A percentile compares a stretch with the other conserved stretches of the same genome.
These are phyloP conservation scores for Talaromyces sp. DNA, from an alignment of 2,329 filamentous ascomycete genomes.

Conservation along the genomic window DNA sequence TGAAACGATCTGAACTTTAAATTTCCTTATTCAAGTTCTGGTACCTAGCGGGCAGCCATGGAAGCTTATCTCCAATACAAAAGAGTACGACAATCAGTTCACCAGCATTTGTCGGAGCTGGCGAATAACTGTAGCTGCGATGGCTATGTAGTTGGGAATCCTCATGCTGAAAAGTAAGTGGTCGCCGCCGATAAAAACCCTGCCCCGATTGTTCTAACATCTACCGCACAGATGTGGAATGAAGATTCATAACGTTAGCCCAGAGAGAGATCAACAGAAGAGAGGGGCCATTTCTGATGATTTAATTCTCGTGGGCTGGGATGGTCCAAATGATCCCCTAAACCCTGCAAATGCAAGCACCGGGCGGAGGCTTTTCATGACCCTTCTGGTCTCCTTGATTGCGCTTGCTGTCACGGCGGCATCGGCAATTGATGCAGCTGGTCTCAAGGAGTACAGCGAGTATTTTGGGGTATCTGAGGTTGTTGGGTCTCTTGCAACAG, in stretches of 20 bases:
- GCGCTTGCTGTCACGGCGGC: slow-evolving; percentile 55
- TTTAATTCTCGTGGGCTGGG: slow-evolving; percentile 43
- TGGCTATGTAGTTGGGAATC: slow-evolving; percentile 9
- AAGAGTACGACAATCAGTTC: slow-evolving; percentile 15
- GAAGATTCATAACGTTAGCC: no score
- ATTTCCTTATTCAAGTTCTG: background rate
- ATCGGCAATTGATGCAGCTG: slow-evolving; percentile 56
- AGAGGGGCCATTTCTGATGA: background rate
- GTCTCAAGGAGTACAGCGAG: slow-evolving; percentile 47
- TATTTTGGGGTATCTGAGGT: slow-evolving; percentile 55
- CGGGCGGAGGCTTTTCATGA: slow-evolving; percentile 39
- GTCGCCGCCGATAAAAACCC: no score
- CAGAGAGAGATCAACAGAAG: background rate
- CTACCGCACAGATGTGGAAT: no score
- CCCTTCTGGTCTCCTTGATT: slow-evolving; percentile 51
- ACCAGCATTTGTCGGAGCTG: slow-evolving; percentile 6
- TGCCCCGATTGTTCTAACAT: no score
- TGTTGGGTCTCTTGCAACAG: slow-evolving; percentile 54
- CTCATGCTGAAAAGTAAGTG: slow-evolving; percentile 4
- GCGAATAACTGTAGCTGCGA: slow-evolving; percentile 4
- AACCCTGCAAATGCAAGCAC: slow-evolving; percentile 43
- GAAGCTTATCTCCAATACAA: slow-evolving; percentile 23
- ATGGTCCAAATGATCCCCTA: slow-evolving; percentile 37
- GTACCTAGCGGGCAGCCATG: slow-evolving; percentile 12
- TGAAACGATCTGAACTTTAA: no score